Evolutionary conservation across 1,284 basidiomycete genomes (phyloP).

Genomic region (Ceratobasidium sp.): DNA sequence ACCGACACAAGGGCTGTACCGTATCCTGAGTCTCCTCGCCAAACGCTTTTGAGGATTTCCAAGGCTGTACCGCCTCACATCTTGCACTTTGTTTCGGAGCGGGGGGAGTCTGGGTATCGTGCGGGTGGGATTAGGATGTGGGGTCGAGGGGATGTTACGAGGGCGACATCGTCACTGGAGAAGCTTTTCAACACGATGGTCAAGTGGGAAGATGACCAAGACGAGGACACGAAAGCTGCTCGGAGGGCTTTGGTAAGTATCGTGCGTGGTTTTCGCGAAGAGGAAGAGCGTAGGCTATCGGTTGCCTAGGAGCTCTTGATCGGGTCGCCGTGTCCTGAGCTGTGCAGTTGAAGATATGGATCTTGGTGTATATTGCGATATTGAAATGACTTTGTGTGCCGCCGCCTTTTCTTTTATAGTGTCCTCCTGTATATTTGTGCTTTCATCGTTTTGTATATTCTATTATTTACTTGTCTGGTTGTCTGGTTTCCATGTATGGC

Average conservation of each 20-base stretch:
- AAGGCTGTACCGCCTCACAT: slow-evolving; percentile 12
- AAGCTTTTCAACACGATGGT: slow-evolving; percentile 9
- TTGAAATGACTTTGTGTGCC: not conserved
- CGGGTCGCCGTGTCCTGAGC: too few species aligned
- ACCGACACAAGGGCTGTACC: slow-evolving; percentile 1
- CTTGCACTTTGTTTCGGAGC: slow-evolving; percentile 23
- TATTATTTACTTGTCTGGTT: not conserved
- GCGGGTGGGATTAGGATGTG: slow-evolving; percentile 33
- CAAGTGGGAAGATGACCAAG: slow-evolving; percentile 22
- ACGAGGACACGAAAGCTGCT: not conserved
- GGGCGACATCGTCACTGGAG: slow-evolving; percentile 20
- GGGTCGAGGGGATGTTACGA: slow-evolving; percentile 22
- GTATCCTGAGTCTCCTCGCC: slow-evolving; percentile 30
- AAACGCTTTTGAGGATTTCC: slow-evolving; percentile 22
- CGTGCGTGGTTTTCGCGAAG: slow-evolving; percentile 3
- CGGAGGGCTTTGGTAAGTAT: slow-evolving; percentile 30
- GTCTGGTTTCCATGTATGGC: too few species aligned
- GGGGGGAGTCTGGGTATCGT: slow-evolving; percentile 27
- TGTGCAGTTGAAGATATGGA: too few species aligned
- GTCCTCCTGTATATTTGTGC: not conserved
- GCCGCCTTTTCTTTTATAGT: not conserved
- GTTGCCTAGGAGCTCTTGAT: not conserved
- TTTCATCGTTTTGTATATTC: not conserved
- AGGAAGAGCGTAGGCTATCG: slow-evolving; percentile 7
- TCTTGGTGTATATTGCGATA: not conserved